Evolutionary conservation across 495 filamentous ascomycete genomes (phyloP).

Genomic region (Tuber calosporum): DNA sequence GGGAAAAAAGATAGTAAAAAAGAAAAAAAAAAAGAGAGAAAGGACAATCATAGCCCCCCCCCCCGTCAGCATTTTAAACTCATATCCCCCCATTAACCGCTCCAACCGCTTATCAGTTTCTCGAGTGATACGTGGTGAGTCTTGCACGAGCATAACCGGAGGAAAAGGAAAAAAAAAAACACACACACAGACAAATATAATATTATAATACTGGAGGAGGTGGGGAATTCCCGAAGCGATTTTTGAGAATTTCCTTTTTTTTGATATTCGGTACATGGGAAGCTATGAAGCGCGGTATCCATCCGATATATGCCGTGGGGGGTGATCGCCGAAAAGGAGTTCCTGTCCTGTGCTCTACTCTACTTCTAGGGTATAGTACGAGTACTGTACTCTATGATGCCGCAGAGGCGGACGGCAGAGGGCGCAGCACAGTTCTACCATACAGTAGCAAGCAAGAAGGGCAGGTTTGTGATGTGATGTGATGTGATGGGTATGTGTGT

Average conservation of each 20-base stretch:
- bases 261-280: background rate
- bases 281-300: background rate
- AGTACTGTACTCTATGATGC: too few species aligned
- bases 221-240: background rate
- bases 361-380: too few species aligned
- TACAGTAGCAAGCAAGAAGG: too few species aligned
- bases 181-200: too few species aligned
- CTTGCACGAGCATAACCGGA: background rate
- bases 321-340: background rate
- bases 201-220: too few species aligned
- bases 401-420: too few species aligned
- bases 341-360: background rate
- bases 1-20: too few species aligned
- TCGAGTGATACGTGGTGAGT: background rate
- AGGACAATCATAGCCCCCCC: background rate
- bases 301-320: constrained; percentile 1
- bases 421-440: too few species aligned
- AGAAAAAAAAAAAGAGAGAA: background rate
- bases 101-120: background rate
- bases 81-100: background rate
- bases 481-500: background rate
- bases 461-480: background rate
- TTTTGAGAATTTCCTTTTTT: background rate
- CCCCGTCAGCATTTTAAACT: constrained; percentile 1
- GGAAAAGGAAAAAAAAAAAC: background rate